A percentile compares a stretch with the other conserved stretches of the same genome.
These are phyloP conservation scores for Fusarium nelsonii DNA, from an alignment of 2,329 filamentous ascomycete species.

Conservation along the genomic window DNA sequence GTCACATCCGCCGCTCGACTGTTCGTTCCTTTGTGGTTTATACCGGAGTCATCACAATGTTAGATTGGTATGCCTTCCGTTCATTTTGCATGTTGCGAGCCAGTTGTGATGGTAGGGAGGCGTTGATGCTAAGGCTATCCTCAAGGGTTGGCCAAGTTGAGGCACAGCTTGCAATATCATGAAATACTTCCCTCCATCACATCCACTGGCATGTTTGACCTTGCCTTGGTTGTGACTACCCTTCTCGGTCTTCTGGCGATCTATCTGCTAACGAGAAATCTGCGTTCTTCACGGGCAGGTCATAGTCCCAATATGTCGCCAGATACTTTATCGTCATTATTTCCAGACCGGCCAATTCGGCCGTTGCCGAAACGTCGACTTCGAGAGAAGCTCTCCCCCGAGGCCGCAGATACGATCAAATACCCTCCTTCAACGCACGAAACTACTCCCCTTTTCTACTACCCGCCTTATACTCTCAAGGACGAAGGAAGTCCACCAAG, in stretches of 20 bases:
- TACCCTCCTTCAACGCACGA: slow-evolving; percentile 83
- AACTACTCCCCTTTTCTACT: slow-evolving; percentile 78
- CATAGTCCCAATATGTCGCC: slow-evolving; percentile 69
- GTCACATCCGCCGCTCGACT: slow-evolving; percentile 27
- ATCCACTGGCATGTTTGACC: slow-evolving; percentile 24
- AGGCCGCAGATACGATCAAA: slow-evolving; percentile 83
- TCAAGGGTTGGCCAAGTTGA: slow-evolving; percentile 13
- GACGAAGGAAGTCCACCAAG: slow-evolving; percentile 55
- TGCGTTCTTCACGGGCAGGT: slow-evolving; percentile 52
- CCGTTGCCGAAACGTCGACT: slow-evolving; percentile 90
- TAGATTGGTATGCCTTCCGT: slow-evolving; percentile 58
- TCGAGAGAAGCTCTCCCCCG: slow-evolving; percentile 86
- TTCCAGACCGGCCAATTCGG: slow-evolving; percentile 91
- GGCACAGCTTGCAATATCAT: slow-evolving; percentile 9
- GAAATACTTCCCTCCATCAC: slow-evolving; percentile 11
- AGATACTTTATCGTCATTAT: slow-evolving; percentile 83
- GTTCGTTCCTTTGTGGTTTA: slow-evolving; percentile 42
- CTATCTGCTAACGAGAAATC: slow-evolving; percentile 48
- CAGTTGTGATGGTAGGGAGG: slow-evolving; percentile 17
- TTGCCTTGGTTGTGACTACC: slow-evolving; percentile 28
- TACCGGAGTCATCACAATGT: slow-evolving; percentile 50
- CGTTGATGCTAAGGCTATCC: slow-evolving; percentile 6
- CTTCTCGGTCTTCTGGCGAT: slow-evolving; percentile 34
- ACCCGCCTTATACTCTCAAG: slow-evolving; percentile 66
- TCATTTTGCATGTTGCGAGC: slow-evolving; percentile 11